phyloP scores from a whole-genome alignment of 192 early-diverging fungal genomes.

The Coemansia sp. region DNA sequence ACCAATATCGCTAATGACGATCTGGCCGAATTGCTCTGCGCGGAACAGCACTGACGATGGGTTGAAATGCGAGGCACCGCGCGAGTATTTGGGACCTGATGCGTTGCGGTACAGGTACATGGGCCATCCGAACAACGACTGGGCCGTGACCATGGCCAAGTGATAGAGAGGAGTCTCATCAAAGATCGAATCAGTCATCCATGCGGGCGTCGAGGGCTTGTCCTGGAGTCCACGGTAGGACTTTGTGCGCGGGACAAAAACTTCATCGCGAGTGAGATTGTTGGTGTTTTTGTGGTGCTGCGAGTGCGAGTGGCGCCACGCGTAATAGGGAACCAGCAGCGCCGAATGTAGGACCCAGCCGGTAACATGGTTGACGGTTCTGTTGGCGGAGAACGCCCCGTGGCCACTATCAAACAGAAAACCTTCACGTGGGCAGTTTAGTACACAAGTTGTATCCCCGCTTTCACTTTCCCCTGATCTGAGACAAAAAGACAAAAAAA shows the following conservation, averaged over 20 bases:
- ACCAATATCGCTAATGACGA: constrained; percentile 78
- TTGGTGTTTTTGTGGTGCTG: constrained; percentile 92
- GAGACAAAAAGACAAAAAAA: background rate
- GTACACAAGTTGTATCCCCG: background rate
- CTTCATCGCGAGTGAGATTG: constrained; percentile 91
- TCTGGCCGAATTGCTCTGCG: constrained; percentile 65
- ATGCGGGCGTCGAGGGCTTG: constrained; percentile 53
- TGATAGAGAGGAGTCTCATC: constrained; percentile 76
- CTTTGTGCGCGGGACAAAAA: constrained; percentile 87
- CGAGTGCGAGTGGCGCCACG: constrained; percentile 91
- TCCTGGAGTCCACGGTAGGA: constrained; percentile 58
- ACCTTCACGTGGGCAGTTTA: constrained; percentile 6
- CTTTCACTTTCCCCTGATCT: background rate
- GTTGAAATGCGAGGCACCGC: constrained; percentile 85
- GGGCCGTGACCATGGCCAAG: constrained; percentile 64
- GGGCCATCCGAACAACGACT: constrained; percentile 88
- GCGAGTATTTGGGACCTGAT: constrained; percentile 75
- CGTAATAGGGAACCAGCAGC: constrained; percentile 90
- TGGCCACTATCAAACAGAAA: constrained; percentile 64
- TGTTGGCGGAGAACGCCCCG: constrained; percentile 83
- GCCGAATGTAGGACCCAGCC: constrained; percentile 89
- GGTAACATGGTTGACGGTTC: constrained; percentile 82
- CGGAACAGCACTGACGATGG: constrained; percentile 81
- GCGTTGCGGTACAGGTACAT: constrained; percentile 79
- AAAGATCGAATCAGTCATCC: constrained; percentile 60